Base-by-base conservation (phyloP, 1,284 basidiomycete species). In the Irpex rosettiformis region DNA sequence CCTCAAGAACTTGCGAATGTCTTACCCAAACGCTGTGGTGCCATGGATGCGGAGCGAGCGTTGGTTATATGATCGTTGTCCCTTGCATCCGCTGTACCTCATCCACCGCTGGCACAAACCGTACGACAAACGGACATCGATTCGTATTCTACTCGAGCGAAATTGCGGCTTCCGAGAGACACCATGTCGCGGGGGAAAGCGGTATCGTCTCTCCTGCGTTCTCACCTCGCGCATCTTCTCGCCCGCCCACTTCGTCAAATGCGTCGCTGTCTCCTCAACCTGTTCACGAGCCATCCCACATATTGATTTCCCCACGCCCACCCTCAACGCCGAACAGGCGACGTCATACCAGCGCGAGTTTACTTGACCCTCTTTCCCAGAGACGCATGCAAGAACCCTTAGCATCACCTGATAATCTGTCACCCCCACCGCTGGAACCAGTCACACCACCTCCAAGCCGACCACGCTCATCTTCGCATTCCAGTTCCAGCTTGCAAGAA, bases 131-230 rank as follows among this genome's bases (percentile, higher is more conserved):
- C 70, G 91, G 91, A 4, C 92, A 95, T 69, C 86, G 92, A 24
- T 94, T 91, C 68, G 92, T 95, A 28, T 93, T 94, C 71, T 91
- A 94, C 75, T 89, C 90, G 54, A 82, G 77, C 65, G 89, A 92
- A 72, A 86, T 94, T 54, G 65, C 71, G n/a, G 83, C 84, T 8
- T 80, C 81, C 29, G 89, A 92, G 69, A 83, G 93, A 30, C 79
- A 82, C 62, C 91, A 91, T 67, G 77, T 91, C 56, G 75, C 75
- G 25, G 79, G 83, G 58, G 91, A 94, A 70, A 82, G 81, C 3
- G 90, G 89, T 25, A 71, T 81, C 42, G 75, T 80, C 27, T 71
- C 74, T 10, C 18, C 33, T 28, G 8, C 67, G 18, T 40, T 62
- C 18, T 47, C 43, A 7, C 43, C 43, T 7, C 43, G 43, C 43